Base-by-base conservation (phyloP, 2,329 filamentous ascomycete genomes). In the Colletotrichum lini region DNA sequence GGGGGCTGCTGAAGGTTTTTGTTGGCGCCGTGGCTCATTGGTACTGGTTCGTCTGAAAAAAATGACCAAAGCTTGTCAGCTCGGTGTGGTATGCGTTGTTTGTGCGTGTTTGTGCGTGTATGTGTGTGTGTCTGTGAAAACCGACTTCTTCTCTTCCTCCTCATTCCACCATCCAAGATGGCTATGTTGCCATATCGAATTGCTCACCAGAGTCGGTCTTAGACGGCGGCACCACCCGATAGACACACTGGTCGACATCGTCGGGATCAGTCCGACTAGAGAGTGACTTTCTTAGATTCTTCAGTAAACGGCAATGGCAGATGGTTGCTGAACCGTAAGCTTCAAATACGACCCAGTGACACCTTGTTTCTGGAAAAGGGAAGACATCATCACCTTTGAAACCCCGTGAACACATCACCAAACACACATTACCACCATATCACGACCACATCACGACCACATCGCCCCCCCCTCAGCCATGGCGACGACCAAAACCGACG, bases 91-190 rank as follows among this genome's bases (percentile, higher is more conserved):
- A 40, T 23, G 26, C 26, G 26, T 26, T 26, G 26, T 26, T 26
- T 26, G 4, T 26, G 26, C 26, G 26, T 4, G 26, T 3, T 2
- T 26, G 23, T 26, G 23, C 3, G 23, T 26, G 3, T 26, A 3
- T 26, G 23, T 26, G 23, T 26, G 23, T 26, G 23, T 26, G 23
- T 26, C 3, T 26, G 3, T 26, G 23, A 26, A 26, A 26, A 26
- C 23, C 23, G 12, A 13, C 40, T 23, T 9, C 10, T 26, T 40
- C 10, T 38, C 18, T 23, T 23, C 23, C 23, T n/a, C 4, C 26
- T 6, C 23, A 56, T 64, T 45, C n/a, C 61, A 64, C n/a, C 61
- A 64, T 56, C 40, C 21, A 56, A n/a, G 4, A 54, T 45, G 61
- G 35, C 38, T 13, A 64, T 64, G 61, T 56, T 64, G 61, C 40